These are phyloP conservation scores for Pyricularia sp. DNA, from an alignment of 2,329 filamentous ascomycete species.

Conservation along the genomic window DNA sequence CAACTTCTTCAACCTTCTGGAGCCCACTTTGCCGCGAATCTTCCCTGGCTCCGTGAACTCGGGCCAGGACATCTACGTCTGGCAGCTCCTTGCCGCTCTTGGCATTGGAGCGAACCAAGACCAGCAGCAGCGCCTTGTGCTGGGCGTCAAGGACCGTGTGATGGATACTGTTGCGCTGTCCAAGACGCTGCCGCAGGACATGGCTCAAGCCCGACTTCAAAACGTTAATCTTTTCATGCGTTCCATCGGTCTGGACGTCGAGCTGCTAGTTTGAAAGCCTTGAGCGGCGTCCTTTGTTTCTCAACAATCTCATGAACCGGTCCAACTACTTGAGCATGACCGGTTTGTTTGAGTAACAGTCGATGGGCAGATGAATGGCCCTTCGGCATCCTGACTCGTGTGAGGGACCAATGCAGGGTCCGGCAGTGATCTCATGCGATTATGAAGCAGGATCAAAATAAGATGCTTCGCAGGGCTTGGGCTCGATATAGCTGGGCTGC, in stretches of 20 bases:
- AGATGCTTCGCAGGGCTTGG: background rate
- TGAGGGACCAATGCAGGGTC: background rate
- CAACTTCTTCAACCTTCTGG: conserved; percentile 75
- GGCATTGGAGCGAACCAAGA: conserved; percentile 89
- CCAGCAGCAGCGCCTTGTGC: conserved; percentile 87
- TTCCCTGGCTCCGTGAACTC: conserved; percentile 89
- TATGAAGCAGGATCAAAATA: background rate
- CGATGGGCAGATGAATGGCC: background rate
- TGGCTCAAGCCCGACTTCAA: conserved; percentile 72
- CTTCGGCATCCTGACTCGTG: background rate
- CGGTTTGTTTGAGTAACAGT: background rate
- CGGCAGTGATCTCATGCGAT: background rate
- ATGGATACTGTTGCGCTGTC: conserved; percentile 88
- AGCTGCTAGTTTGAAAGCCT: conserved; percentile 40
- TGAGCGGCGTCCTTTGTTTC: conserved; percentile 4
- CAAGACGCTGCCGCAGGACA: conserved; percentile 80
- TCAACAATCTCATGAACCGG: background rate
- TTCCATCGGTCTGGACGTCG: conserved; percentile 96
- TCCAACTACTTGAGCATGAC: background rate
- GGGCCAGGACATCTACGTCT: conserved; percentile 91
- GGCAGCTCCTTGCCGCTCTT: conserved; percentile 94
- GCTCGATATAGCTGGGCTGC: background rate
- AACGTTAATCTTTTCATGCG: conserved; percentile 99
- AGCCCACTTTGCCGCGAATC: conserved; percentile 72
- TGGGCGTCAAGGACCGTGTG: conserved; percentile 95